Conservation (phyloP, 768 basidiomycete species). For the Collybiopsis luxurians region DNA sequence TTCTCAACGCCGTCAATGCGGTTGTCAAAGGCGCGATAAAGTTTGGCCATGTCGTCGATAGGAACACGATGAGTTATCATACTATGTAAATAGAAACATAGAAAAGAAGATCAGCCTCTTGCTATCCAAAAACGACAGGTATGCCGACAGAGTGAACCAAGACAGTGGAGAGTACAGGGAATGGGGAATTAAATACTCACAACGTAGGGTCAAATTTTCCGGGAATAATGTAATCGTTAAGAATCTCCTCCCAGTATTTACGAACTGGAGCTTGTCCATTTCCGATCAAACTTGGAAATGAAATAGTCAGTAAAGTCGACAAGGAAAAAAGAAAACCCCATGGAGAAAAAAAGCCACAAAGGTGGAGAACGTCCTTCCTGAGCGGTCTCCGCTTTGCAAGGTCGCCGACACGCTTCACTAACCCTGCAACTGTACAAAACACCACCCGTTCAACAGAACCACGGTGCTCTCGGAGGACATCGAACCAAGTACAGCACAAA, state of each 20-base stretch:
- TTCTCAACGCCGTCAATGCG: conserved; percentile 57
- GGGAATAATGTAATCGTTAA: conserved; percentile 59
- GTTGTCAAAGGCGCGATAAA: conserved; percentile 66
- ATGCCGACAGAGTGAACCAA: not conserved
- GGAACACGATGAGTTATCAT: conserved; percentile 57
- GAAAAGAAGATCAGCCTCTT: conserved; percentile 1
- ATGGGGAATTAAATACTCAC: conserved; percentile 32
- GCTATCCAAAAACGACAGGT: not conserved
- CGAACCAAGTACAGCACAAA: too few species aligned
- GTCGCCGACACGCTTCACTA: too few species aligned
- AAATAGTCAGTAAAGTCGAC: not conserved
- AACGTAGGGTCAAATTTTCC: conserved; percentile 67
- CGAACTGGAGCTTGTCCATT: conserved; percentile 78
- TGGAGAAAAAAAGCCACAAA: too few species aligned
- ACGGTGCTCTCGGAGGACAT: too few species aligned
- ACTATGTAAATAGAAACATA: conserved; percentile 17
- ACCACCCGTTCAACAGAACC: too few species aligned
- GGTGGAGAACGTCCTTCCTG: too few species aligned
- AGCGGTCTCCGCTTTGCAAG: too few species aligned
- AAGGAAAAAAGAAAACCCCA: not conserved
- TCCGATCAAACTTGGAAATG: conserved; percentile 48
- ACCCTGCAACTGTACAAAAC: too few species aligned
- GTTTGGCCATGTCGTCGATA: conserved; percentile 62
- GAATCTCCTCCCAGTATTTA: conserved; percentile 69
- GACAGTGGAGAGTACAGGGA: not conserved